Percentiles rank a stretch among this genome's conserved stretches.
phyloP scores from a whole-genome alignment of 768 basidiomycete genomes.

The Trichaptum fuscoviolaceum region DNA sequence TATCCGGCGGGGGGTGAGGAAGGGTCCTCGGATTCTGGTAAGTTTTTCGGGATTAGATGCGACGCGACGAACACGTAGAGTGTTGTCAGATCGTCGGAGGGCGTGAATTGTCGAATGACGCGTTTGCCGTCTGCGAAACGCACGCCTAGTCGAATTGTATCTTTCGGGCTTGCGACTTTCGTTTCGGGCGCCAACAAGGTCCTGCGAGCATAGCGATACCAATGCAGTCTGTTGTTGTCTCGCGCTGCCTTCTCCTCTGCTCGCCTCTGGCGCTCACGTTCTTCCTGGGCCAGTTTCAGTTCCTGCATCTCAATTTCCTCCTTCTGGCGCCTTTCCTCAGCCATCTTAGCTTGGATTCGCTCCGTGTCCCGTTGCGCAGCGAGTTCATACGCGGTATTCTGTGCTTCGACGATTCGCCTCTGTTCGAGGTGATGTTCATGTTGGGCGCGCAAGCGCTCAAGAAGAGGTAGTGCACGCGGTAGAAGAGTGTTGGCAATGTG shows the following conservation, averaged over 20 bases:
- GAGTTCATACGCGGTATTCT: conserved; percentile 73
- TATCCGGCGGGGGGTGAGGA: conserved; percentile 19
- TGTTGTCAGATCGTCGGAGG: conserved; percentile 45
- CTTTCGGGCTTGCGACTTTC: conserved; percentile 18
- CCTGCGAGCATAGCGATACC: conserved; percentile 57
- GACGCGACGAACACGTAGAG: conserved; percentile 74
- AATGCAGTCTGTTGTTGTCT: conserved; percentile 33
- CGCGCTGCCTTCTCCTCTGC: conserved; percentile 8
- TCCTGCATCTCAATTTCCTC: conserved; percentile 30
- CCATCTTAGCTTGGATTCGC: conserved; percentile 52
- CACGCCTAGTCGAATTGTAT: conserved; percentile 37
- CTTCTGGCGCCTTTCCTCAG: conserved; percentile 33
- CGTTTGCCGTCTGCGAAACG: conserved; percentile 48
- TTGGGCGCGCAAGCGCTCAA: conserved; percentile 53
- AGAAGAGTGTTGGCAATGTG: conserved; percentile 71
- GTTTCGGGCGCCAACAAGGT: conserved; percentile 36
- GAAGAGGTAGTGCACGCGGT: conserved; percentile 75
- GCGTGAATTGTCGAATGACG: conserved; percentile 51
- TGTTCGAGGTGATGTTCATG: conserved; percentile 43
- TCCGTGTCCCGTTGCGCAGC: conserved; percentile 63
- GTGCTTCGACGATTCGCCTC: conserved; percentile 66
- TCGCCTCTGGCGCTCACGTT: conserved; percentile 18
- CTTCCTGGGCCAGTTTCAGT: conserved; percentile 22
- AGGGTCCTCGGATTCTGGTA: conserved; percentile 37
- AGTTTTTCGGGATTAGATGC: conserved; percentile 42